Evolutionary conservation across 495 filamentous ascomycete species (phyloP).

Genomic region (Aspergillus asperescens): DNA sequence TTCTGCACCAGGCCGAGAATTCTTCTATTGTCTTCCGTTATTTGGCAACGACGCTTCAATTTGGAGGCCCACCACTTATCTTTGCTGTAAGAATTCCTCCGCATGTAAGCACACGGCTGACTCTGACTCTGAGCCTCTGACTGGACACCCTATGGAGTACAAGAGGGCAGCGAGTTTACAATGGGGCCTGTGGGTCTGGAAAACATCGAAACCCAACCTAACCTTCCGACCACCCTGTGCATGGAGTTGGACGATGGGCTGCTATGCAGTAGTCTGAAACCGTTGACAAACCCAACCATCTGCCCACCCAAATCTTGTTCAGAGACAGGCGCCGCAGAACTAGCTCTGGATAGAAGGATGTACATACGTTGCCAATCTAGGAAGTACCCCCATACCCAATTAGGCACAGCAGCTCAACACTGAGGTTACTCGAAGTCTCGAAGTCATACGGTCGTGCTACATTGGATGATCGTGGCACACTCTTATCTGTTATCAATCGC

Average conservation of each 20-base stretch:
- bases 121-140: neutral
- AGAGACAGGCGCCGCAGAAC: no score
- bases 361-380: no score
- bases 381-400: neutral
- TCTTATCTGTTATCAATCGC: slow-evolving; percentile 11
- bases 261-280: neutral
- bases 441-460: slow-evolving; percentile 3
- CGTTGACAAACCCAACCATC: neutral
- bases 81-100: neutral
- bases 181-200: neutral
- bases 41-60: neutral
- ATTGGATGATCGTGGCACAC: neutral
- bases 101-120: neutral
- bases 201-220: neutral
- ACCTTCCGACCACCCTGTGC: no score
- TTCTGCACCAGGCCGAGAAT: no score
- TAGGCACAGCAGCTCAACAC: neutral
- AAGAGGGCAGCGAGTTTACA: neutral
- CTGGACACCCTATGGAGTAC: neutral
- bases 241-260: neutral
- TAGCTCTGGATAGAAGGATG: neutral
- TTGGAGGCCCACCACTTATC: neutral
- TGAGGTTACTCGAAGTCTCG: slow-evolving; percentile 2
- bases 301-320: neutral
- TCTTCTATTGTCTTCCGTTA: no score